These are phyloP conservation scores for Taphrina sp. DNA, from an alignment of 1,139 yeast species.

Conservation along the genomic window DNA sequence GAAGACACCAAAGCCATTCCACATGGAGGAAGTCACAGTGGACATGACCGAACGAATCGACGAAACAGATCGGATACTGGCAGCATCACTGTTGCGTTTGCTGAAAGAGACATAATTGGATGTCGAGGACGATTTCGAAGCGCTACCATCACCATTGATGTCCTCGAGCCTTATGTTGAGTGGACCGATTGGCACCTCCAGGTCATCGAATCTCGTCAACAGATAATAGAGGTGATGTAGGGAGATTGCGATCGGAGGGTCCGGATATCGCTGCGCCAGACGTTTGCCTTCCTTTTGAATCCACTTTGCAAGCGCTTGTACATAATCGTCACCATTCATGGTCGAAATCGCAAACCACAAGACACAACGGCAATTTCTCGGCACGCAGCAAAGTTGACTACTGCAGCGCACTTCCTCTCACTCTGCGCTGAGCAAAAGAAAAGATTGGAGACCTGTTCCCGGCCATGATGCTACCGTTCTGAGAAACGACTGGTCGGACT, in stretches of 20 bases:
- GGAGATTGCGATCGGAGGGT: constrained; percentile 42
- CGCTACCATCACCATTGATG: constrained; percentile 48
- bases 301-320: constrained; percentile 19
- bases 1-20: constrained; percentile 40
- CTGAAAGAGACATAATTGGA: constrained; percentile 50
- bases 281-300: constrained; percentile 26
- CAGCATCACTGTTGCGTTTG: constrained; percentile 56
- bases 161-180: constrained; percentile 59
- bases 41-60: constrained; percentile 59
- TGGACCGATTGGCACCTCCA: constrained; percentile 62
- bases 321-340: constrained; percentile 30
- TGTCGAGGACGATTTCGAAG: constrained; percentile 44
- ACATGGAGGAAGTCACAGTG: constrained; percentile 48
- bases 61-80: constrained; percentile 61
- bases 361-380: too few relatives aligned
- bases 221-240: constrained; percentile 64
- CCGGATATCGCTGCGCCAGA: constrained; percentile 23
- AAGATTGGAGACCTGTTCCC: too few relatives aligned
- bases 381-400: too few relatives aligned
- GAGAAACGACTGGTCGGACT: too few relatives aligned
- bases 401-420: too few relatives aligned
- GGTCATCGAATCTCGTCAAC: constrained; percentile 57
- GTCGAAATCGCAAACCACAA: too few relatives aligned
- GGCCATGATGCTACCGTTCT: too few relatives aligned
- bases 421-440: too few relatives aligned